Evolutionary conservation across 306 rosid species (phyloP).

Genomic region (Vigna radiata): DNA sequence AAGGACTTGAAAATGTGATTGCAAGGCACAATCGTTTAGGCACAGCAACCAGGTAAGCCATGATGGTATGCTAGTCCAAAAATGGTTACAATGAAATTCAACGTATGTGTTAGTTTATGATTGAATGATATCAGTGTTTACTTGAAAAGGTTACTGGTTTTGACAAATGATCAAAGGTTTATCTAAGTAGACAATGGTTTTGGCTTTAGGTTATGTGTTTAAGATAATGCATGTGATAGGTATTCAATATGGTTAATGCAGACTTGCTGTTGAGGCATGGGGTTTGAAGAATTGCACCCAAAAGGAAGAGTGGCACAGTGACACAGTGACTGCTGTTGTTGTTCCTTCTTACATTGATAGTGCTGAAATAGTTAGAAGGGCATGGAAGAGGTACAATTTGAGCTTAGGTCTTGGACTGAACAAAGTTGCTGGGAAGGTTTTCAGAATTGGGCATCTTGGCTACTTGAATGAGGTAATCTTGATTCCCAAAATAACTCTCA

Average conservation of each 20-base stretch:
- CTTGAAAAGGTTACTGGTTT: neutral
- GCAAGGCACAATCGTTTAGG: conserved; percentile 92
- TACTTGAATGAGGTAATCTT: conserved; percentile 85
- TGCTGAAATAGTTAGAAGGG: conserved; percentile 86
- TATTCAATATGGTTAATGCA: conserved; percentile 43
- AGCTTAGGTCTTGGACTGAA: conserved; percentile 96
- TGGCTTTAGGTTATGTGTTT: conserved; percentile 15
- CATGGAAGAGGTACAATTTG: conserved; percentile 92
- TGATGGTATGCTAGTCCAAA: neutral
- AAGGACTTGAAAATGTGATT: conserved; percentile 91
- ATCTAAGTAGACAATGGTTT: neutral
- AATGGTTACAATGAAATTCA: neutral
- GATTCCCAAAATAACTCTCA: neutral
- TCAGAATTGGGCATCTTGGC: conserved; percentile 99
- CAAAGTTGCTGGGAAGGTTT: conserved; percentile 96
- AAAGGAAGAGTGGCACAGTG: conserved; percentile 92
- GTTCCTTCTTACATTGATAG: conserved; percentile 93
- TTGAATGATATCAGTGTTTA: neutral
- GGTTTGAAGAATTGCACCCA: conserved; percentile 99
- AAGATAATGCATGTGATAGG: conserved; percentile 26
- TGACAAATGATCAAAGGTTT: conserved; percentile 35
- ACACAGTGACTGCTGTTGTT: conserved; percentile 92
- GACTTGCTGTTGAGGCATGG: conserved; percentile 99
- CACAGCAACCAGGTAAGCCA: conserved; percentile 78
- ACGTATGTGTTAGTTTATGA: neutral